Percentiles rank a stretch among this genome's conserved stretches.
These are phyloP conservation scores for Capsicum chinense DNA, from an alignment of 257 asterid species.

Conservation along the genomic window DNA sequence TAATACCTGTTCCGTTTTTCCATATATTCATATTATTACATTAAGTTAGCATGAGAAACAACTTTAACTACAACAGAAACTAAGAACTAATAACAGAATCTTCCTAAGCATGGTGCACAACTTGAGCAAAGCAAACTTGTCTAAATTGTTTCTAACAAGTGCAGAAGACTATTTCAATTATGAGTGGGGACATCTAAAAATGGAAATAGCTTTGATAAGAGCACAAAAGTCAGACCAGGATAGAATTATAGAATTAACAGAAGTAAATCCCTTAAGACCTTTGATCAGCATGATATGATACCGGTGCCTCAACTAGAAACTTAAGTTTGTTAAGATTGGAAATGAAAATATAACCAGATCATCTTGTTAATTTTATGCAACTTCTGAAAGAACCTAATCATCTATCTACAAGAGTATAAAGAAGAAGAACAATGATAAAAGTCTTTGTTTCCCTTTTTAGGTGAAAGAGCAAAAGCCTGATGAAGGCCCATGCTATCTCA, in stretches of 20 bases:
- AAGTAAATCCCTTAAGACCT: neutral
- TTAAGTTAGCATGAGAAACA: conserved; percentile 17
- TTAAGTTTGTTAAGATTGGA: neutral
- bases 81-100: neutral
- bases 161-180: neutral
- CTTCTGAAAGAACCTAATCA: neutral
- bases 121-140: neutral
- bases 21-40: neutral
- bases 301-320: conserved; percentile 1
- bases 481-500: neutral
- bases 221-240: neutral
- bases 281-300: conserved; percentile 13
- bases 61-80: neutral
- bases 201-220: neutral
- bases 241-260: neutral
- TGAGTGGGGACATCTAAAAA: neutral
- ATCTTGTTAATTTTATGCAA: neutral
- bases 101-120: neutral
- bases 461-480: conserved; percentile 14
- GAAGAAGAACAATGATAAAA: neutral
- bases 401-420: conserved; percentile 17
- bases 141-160: neutral
- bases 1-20: neutral
- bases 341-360: neutral
- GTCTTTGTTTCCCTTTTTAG: neutral